Conservation (phyloP, 108 stramenopile genomes). For the Pseudonitzschia pungens region DNA sequence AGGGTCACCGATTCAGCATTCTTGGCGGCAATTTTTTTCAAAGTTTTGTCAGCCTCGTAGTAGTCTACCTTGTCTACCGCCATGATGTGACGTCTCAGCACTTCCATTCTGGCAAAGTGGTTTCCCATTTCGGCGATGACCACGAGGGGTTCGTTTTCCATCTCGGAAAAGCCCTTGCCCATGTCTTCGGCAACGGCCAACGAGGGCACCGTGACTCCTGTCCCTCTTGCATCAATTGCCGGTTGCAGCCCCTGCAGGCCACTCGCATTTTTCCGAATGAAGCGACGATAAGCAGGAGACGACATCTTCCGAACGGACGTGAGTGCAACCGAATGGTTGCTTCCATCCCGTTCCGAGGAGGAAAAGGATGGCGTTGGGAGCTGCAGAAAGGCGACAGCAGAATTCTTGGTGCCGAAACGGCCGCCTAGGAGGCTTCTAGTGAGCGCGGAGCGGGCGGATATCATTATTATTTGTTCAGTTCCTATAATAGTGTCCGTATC, state of each 20-base stretch:
- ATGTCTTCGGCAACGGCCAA: conserved; percentile 36
- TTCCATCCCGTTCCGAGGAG: neutral
- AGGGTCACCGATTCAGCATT: conserved; percentile 60
- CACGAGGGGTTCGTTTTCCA: conserved; percentile 58
- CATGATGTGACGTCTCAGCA: conserved; percentile 70
- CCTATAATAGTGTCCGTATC: too few relatives aligned
- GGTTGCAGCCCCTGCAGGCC: neutral
- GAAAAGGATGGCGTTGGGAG: neutral
- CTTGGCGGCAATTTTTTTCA: conserved; percentile 41
- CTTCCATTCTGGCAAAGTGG: conserved; percentile 48
- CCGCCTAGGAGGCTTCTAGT: conserved; percentile 2
- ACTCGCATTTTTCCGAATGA: neutral
- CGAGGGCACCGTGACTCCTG: conserved; percentile 21
- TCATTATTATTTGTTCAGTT: conserved; percentile 16
- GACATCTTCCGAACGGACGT: conserved; percentile 5
- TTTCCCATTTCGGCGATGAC: conserved; percentile 49
- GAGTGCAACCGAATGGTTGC: neutral
- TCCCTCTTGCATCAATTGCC: neutral
- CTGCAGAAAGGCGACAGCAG: neutral
- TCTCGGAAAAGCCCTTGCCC: conserved; percentile 35
- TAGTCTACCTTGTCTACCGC: conserved; percentile 43
- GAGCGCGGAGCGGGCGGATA: neutral
- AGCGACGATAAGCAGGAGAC: conserved; percentile 26
- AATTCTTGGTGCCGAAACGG: neutral
- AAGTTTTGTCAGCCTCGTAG: conserved; percentile 35